Conservation (phyloP, 805 yeast genomes). For the Candida ipomoeae region DNA sequence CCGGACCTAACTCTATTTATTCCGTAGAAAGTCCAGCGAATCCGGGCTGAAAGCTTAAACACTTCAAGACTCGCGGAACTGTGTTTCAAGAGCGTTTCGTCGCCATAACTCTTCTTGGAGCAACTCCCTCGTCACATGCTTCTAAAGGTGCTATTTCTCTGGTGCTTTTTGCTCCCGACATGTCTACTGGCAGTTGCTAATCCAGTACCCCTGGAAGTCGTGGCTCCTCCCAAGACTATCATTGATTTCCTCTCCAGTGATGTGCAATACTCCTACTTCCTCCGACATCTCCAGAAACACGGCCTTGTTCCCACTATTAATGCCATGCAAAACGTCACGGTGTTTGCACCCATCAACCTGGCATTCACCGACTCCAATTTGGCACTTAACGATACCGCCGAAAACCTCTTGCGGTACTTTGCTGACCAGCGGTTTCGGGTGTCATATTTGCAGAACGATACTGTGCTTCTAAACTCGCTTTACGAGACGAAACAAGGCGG, state of each 20-base stretch:
- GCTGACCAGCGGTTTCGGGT: slow-evolving; percentile 31
- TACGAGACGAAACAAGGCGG: slow-evolving; percentile 13
- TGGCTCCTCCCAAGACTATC: slow-evolving; percentile 40
- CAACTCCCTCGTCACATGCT: neutral
- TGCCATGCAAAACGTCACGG: slow-evolving; percentile 55
- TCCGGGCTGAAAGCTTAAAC: neutral
- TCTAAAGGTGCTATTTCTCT: neutral
- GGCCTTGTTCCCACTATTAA: slow-evolving; percentile 64
- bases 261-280: slow-evolving; percentile 62
- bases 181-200: slow-evolving; percentile 13
- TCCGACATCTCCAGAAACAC: slow-evolving; percentile 55
- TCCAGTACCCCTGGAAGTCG: slow-evolving; percentile 3
- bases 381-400: slow-evolving; percentile 17
- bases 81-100: neutral
- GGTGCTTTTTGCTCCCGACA: slow-evolving; percentile 2
- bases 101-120: neutral
- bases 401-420: slow-evolving; percentile 27
- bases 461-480: slow-evolving; percentile 30
- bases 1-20: neutral
- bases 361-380: slow-evolving; percentile 48
- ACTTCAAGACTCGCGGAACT: neutral
- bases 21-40: neutral
- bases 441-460: slow-evolving; percentile 23
- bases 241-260: slow-evolving; percentile 67
- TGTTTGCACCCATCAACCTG: slow-evolving; percentile 78